Conservation (phyloP, 768 basidiomycete species). For the Naganishia vaughanmartiniae region DNA sequence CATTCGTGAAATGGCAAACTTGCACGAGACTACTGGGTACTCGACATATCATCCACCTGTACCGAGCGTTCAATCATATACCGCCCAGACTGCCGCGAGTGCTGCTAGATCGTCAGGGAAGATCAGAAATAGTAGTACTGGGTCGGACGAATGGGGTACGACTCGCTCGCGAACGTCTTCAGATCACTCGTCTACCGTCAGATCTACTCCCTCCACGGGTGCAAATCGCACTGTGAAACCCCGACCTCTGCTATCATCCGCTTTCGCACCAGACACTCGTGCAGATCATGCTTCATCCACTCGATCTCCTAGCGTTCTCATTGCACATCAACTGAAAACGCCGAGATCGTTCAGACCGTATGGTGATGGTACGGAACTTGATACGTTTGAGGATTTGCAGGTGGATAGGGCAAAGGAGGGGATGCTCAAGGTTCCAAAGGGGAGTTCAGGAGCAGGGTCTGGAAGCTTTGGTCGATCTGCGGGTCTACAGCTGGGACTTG, state of each 20-base stretch:
- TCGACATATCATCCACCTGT: slow-evolving; percentile 10
- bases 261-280: not conserved
- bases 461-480: slow-evolving; percentile 3
- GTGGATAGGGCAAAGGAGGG: slow-evolving; percentile 28
- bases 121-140: slow-evolving; percentile 21
- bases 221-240: not conserved
- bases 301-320: not conserved
- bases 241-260: not conserved
- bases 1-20: slow-evolving; percentile 39
- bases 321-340: slow-evolving; percentile 32
- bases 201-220: not conserved
- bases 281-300: not conserved
- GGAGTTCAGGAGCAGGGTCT: not conserved
- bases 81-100: slow-evolving; percentile 30
- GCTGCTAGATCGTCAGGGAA: slow-evolving; percentile 22
- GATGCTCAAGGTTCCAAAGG: not conserved
- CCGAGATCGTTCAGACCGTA: slow-evolving; percentile 39
- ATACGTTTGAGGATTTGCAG: slow-evolving; percentile 69
- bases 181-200: not conserved
- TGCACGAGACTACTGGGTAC: slow-evolving; percentile 1
- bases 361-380: slow-evolving; percentile 75
- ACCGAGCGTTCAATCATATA: slow-evolving; percentile 1
- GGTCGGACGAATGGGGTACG: slow-evolving; percentile 1
- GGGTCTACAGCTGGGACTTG: slow-evolving; percentile 4
- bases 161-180: not conserved